Conservation (phyloP, 345 rosid genomes). For the Rhodamnia argentea region DNA sequence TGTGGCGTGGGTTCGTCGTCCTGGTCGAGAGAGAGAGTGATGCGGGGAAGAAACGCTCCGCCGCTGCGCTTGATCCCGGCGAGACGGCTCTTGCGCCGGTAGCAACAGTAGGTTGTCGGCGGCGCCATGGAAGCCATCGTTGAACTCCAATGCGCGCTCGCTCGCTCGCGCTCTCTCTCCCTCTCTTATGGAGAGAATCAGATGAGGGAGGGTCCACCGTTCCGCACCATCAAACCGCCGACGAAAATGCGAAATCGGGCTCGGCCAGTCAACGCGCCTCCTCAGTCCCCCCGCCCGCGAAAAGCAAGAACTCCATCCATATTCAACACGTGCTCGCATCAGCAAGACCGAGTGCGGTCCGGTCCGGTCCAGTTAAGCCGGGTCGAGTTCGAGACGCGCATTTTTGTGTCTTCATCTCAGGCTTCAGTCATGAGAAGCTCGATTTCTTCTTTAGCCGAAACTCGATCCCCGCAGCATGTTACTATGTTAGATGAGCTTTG, state of each 20-base stretch:
- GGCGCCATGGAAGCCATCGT: slow-evolving; percentile 1
- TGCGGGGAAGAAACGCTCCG: neutral
- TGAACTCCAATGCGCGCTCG: neutral
- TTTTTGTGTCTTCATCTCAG: neutral
- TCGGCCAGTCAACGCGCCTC: neutral
- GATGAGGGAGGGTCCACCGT: neutral
- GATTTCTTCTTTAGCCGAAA: neutral
- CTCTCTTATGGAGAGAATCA: neutral
- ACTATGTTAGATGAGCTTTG: no score
- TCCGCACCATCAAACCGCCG: neutral
- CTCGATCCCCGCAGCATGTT: neutral
- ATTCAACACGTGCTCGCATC: neutral
- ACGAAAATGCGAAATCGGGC: rapidly evolving
- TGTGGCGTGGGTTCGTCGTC: slow-evolving; percentile 6
- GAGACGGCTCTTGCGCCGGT: neutral
- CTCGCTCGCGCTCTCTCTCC: neutral
- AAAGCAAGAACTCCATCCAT: neutral
- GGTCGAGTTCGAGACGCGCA: no score
- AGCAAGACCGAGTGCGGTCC: neutral
- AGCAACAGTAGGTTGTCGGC: slow-evolving; percentile 10
- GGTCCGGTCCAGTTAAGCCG: no score
- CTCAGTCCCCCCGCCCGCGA: neutral
- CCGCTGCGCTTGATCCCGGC: neutral
- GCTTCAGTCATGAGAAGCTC: neutral
- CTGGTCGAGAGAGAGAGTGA: slow-evolving; percentile 24